phyloP scores from a whole-genome alignment of 1,284 basidiomycete genomes.

The Exobasidium rhododendri region DNA sequence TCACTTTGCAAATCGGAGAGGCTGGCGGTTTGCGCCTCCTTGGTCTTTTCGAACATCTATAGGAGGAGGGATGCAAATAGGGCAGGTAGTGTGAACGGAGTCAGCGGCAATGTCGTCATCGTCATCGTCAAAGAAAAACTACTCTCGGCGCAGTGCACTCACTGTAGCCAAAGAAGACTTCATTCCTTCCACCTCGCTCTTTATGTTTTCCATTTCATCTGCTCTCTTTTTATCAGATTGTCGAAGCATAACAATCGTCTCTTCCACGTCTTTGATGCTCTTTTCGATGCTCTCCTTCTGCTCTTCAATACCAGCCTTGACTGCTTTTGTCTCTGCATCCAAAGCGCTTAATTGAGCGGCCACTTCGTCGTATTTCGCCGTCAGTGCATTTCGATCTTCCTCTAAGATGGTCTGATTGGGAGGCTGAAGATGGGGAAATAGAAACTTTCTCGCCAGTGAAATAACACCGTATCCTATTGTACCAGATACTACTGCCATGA shows the following conservation, averaged over 20 bases:
- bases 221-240: constrained; percentile 74
- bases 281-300: constrained; percentile 75
- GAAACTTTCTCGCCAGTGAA: constrained; percentile 82
- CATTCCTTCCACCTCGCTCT: constrained; percentile 61
- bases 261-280: constrained; percentile 75
- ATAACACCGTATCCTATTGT: constrained; percentile 83
- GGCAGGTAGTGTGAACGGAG: constrained; percentile 9
- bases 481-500: constrained; percentile 88
- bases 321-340: constrained; percentile 70
- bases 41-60: constrained; percentile 86
- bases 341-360: constrained; percentile 70
- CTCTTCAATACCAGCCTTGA: constrained; percentile 73
- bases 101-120: not conserved
- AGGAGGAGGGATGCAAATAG: constrained; percentile 51
- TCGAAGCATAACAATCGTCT: constrained; percentile 71
- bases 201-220: constrained; percentile 84
- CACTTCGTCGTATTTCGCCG: constrained; percentile 89
- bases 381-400: constrained; percentile 76
- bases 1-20: constrained; percentile 85
- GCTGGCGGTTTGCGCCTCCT: constrained; percentile 64
- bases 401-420: constrained; percentile 86
- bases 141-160: constrained; percentile 12
- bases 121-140: too few relatives aligned
- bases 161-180: constrained; percentile 89
- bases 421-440: constrained; percentile 85